Evolutionary conservation across 108 stramenopile genomes (phyloP), one percentile per base, ranked within the genome.

Genomic region (Pseudonitzschia delicatissima): DNA sequence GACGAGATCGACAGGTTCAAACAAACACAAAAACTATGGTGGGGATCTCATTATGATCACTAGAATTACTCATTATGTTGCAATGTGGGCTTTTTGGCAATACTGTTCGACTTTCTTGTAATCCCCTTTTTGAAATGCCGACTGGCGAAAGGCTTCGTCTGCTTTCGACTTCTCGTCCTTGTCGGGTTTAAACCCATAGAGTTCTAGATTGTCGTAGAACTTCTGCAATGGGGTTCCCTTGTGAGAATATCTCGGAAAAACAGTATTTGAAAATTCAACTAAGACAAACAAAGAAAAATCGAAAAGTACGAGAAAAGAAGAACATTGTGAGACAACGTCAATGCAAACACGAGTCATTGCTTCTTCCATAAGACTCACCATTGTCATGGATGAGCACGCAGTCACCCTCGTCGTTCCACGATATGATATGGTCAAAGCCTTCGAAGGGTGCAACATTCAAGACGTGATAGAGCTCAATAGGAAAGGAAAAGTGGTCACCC

Each of bases 21-120:
- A n/a, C n/a, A n/a, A n/a, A n/a, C n/a, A n/a, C n/a, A n/a, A n/a
- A n/a, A n/a, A n/a, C n/a, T n/a, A n/a, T n/a, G n/a, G n/a, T n/a
- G n/a, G n/a, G n/a, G n/a, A n/a, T n/a, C n/a, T n/a, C n/a, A n/a
- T n/a, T n/a, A n/a, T n/a, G n/a, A n/a, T n/a, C n/a, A n/a, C n/a
- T n/a, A n/a, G n/a, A n/a, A n/a, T n/a, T n/a, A n/a, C n/a, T n/a
- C n/a, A n/a, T n/a, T n/a, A n/a, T n/a, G n/a, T n/a, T n/a, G n/a
- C n/a, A n/a, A n/a, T n/a, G n/a, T n/a, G n/a, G n/a, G n/a, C n/a
- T n/a, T n/a, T n/a, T n/a, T n/a, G n/a, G n/a, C n/a, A n/a, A n/a
- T n/a, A n/a, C n/a, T n/a, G n/a, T n/a, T n/a, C n/a, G n/a, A 48
- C 47, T 17, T 48, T 48, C 20, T 48, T 48, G 47, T 48, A 48